A percentile compares a stretch with the other conserved stretches of the same genome.
These are phyloP conservation scores for Plectosphaerella cucumerina DNA, from an alignment of 2,329 filamentous ascomycete genomes.

Conservation along the genomic window DNA sequence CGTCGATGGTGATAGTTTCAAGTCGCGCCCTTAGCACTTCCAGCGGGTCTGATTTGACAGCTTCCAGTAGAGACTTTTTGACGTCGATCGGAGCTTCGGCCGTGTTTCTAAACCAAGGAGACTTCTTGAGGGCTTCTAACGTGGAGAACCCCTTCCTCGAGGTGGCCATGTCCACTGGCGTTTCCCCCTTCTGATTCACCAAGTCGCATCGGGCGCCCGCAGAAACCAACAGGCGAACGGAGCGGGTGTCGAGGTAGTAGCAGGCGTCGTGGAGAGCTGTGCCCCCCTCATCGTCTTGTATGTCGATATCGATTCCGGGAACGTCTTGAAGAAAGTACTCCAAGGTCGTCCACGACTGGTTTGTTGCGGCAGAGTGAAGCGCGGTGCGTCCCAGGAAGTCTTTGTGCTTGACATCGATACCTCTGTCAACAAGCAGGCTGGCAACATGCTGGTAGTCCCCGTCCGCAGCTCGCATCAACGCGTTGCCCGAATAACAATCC, in stretches of 20 bases:
- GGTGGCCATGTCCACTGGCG: not conserved
- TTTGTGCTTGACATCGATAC: not conserved
- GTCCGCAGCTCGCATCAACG: conserved; percentile 1
- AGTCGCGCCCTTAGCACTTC: not conserved
- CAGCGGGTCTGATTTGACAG: not conserved
- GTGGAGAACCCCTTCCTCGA: not conserved
- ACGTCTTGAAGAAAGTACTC: conserved; percentile 1
- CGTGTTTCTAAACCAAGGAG: not conserved
- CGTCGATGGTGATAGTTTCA: not conserved
- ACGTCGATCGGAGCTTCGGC: not conserved
- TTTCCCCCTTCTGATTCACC: not conserved
- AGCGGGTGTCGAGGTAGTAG: not conserved
- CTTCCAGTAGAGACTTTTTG: not conserved
- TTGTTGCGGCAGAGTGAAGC: conserved; percentile 1
- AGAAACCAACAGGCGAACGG: not conserved
- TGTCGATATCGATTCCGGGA: not conserved
- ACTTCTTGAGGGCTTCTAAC: not conserved
- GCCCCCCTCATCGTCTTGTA: not conserved
- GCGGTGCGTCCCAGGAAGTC: conserved; percentile 1
- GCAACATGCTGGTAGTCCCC: not conserved
- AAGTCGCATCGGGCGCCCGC: conserved; percentile 1
- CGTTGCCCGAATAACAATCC: not conserved
- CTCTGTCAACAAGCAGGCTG: not conserved
- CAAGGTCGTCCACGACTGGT: conserved; percentile 1
- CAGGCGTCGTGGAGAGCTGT: not conserved